phyloP scores from a whole-genome alignment of 1,284 basidiomycete species.

The Papiliotrema flavescens region DNA sequence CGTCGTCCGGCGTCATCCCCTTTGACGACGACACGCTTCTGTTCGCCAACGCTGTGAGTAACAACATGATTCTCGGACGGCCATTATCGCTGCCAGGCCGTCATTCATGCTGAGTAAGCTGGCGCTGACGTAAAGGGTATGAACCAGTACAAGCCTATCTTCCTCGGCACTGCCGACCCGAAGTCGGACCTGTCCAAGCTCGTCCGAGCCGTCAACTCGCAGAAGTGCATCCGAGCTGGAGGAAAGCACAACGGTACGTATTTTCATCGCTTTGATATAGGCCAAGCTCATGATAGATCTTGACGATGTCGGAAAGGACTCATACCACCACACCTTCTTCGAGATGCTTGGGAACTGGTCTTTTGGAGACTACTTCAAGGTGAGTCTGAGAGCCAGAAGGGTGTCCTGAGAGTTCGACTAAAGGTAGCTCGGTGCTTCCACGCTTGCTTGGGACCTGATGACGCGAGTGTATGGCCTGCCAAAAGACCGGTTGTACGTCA shows the following conservation, averaged over 20 bases:
- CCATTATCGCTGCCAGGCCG: too few species aligned
- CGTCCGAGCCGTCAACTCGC: constrained; percentile 89
- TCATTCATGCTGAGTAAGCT: background rate
- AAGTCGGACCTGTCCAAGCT: constrained; percentile 82
- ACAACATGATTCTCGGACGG: too few species aligned
- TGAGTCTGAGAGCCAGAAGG: constrained; percentile 25
- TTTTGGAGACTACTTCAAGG: constrained; percentile 99
- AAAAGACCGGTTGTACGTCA: constrained; percentile 89
- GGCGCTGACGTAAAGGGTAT: constrained; percentile 58
- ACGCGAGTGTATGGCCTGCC: constrained; percentile 81
- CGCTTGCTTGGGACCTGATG: constrained; percentile 90
- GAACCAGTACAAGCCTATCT: constrained; percentile 98
- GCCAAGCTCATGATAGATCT: constrained; percentile 59
- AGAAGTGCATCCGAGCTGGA: constrained; percentile 97
- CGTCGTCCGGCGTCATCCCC: constrained; percentile 90
- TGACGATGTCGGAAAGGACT: constrained; percentile 96
- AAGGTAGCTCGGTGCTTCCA: constrained; percentile 79
- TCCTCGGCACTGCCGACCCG: constrained; percentile 93
- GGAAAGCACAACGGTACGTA: constrained; percentile 91
- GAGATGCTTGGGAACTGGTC: constrained; percentile 99
- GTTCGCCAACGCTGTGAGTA: constrained; percentile 82
- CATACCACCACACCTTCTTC: constrained; percentile 83
- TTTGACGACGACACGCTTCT: constrained; percentile 96
- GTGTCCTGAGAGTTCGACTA: constrained; percentile 5
- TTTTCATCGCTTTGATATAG: background rate